Evolutionary conservation across 768 basidiomycete species (phyloP), one percentile per base, ranked within the genome.

Genomic region (Lactifluus subvellereus): DNA sequence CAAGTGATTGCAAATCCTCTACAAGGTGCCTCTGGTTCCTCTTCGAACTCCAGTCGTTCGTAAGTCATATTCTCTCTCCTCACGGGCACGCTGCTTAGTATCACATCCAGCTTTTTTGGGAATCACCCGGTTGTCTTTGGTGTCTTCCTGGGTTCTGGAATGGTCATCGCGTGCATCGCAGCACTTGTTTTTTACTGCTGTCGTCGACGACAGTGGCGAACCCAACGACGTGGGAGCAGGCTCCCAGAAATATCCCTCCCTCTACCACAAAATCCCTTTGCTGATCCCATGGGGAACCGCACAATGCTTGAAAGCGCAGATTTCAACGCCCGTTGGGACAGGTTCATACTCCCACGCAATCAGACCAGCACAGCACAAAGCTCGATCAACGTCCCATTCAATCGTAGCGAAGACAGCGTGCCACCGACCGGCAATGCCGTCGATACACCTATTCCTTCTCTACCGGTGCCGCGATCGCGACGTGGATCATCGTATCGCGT

Each of bases 121-220:
- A 85, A 91, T 70, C 83, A 77, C 33, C 84, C 85, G 2, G 85
- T 85, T 10, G 84, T 90, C 4, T 84, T 85, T 2, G 89, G 87
- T 7, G 82, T 85, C n/a, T 91, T 92, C 72, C 78, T 87, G 7
- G 84, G 78, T 11, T 79, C 87, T 48, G 89, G 86, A 7, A 69
- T 92, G 22, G 73, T 80, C 42, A 75, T 79, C 6, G 78, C 81
- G 1, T 78, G 77, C 0, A 65, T 85, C 27, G 67, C 78, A 8
- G 72, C 80, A 9, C 79, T 79, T 9, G 65, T 79, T n/a, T 67
- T 80, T 20, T 78, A 80, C 69, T 70, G 77, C 48, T 73, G 77
- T 51, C 60, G 79, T 50, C 79, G 77, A 37, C 76, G 76, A 9
- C 80, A 74, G 53, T 76, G 77, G 47, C 73, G 71, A 45, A 8